phyloP scores from a whole-genome alignment of 345 rosid species.

The Eucalyptus viminalis region DNA sequence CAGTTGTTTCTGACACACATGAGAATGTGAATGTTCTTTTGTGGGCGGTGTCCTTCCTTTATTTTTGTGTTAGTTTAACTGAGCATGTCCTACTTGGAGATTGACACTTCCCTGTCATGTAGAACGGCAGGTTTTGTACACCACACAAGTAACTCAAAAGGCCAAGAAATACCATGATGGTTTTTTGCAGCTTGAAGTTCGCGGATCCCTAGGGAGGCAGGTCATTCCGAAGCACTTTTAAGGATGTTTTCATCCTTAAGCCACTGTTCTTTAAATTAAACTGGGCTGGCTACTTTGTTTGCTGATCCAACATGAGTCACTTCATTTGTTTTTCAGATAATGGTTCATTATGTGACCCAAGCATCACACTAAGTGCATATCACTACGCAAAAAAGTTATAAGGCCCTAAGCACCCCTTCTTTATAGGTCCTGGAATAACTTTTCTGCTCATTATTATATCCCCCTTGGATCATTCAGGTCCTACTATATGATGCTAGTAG shows the following conservation, averaged over 20 bases:
- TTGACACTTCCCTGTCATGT: background rate
- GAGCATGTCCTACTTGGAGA: background rate
- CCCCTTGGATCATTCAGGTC: slow-evolving; percentile 15
- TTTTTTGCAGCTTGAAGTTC: slow-evolving; percentile 7
- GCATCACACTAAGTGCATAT: background rate
- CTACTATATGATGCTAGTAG: slow-evolving; percentile 38
- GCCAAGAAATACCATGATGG: slow-evolving; percentile 65
- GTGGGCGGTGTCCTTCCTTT: background rate
- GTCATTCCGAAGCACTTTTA: background rate
- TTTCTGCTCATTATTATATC: background rate
- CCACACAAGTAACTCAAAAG: slow-evolving; percentile 39
- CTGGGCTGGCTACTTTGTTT: background rate
- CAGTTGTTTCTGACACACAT: background rate
- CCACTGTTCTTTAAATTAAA: background rate
- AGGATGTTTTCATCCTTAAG: background rate
- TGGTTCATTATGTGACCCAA: background rate
- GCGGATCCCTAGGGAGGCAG: slow-evolving; percentile 32
- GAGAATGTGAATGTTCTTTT: background rate
- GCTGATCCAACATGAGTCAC: background rate
- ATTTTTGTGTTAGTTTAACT: background rate
- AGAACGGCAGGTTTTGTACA: slow-evolving; percentile 54
- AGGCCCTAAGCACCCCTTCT: no score
- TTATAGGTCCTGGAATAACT: background rate
- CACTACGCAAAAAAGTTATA: no score
- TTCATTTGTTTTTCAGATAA: background rate